Evolutionary conservation across 2,329 filamentous ascomycete species (phyloP).

Genomic region (Arthrobotrys conoides): DNA sequence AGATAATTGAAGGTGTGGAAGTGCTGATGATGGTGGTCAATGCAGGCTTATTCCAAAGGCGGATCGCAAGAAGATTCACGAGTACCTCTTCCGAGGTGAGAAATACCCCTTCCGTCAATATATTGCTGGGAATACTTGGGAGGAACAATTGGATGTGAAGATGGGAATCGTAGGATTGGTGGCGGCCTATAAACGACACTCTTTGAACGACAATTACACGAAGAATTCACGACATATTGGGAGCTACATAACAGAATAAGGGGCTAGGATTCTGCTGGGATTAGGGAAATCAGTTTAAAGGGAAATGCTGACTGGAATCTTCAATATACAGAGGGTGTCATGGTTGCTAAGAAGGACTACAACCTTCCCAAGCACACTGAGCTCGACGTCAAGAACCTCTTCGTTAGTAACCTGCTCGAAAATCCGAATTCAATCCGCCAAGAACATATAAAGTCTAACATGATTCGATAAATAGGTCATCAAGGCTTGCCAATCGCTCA

Average conservation of each 20-base stretch:
- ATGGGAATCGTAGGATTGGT: conserved; percentile 10
- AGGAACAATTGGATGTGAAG: conserved; percentile 10
- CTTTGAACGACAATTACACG: conserved; percentile 9
- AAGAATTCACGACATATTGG: not conserved
- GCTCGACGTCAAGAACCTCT: conserved; percentile 99
- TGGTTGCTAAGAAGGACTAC: conserved; percentile 99
- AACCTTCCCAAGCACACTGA: conserved; percentile 97
- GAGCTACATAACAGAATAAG: not conserved
- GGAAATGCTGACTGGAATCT: conserved; percentile 43
- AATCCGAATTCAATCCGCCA: not conserved
- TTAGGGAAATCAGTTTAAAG: conserved; percentile 47
- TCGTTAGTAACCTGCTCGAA: conserved; percentile 70
- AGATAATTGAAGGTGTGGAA: conserved; percentile 61
- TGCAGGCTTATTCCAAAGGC: conserved; percentile 97
- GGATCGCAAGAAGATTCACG: conserved; percentile 99
- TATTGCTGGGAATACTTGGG: not conserved
- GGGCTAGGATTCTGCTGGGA: conserved; percentile 42
- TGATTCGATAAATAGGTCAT: conserved; percentile 74
- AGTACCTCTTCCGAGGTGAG: conserved; percentile 95
- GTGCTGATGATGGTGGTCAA: conserved; percentile 53
- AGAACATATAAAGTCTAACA: conserved; percentile 47
- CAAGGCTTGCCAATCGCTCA: conserved; percentile 99
- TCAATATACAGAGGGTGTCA: conserved; percentile 76
- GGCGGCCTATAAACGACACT: conserved; percentile 10
- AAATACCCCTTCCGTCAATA: conserved; percentile 42